Evolutionary conservation across 352 stramenopile genomes (phyloP), one percentile per base, ranked within the genome.

Genomic region (Pythium sp.): DNA sequence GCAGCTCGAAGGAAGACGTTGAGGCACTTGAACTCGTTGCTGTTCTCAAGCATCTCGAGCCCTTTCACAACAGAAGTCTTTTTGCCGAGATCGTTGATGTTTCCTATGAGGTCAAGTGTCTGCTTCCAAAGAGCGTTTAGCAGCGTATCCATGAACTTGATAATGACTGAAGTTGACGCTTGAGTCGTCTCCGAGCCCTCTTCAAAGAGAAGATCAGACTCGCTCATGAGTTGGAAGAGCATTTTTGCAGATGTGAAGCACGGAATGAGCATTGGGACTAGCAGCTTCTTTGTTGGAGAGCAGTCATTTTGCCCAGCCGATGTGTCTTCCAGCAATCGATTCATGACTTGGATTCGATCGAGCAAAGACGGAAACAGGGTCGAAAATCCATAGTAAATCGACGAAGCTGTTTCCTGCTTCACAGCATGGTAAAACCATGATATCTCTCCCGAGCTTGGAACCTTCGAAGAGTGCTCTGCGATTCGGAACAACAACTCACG

Each of bases 261-360:
- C n/a, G 88, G 87, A 0, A 94, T 78, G 11, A 96, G 81, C 84
- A 94, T 94, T 20, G 88, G 86, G 30, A 94, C 67, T 12, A 96
- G 76, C 22, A 93, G 46, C 56, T 87, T 81, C 62, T 89, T 88
- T 0, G 70, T 81, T 38, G 81, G 69, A 5, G 76, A 80, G 32
- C 68, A 36, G n/a, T 75, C 58, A 15, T 57, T 30, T 28, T 74
- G 54, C 12, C 76, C 69, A 2, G 57, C 60, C 0, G 63, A 58
- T 0, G 76, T 72, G 36, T 80, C 79, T 34, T 82, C 73, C 63
- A 96, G 81, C 15, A 96, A 74, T 14, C 80, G 75, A 65, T 91
- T 94, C 81, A 96, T 91, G n/a, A 94, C 64, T 61, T 90, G 74
- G 6, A 96, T 64, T 34, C 82, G 81, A 51, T 96, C 87, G 30